These are phyloP conservation scores for Mycena polygramma DNA, from an alignment of 768 basidiomycete genomes.

Conservation along the genomic window DNA sequence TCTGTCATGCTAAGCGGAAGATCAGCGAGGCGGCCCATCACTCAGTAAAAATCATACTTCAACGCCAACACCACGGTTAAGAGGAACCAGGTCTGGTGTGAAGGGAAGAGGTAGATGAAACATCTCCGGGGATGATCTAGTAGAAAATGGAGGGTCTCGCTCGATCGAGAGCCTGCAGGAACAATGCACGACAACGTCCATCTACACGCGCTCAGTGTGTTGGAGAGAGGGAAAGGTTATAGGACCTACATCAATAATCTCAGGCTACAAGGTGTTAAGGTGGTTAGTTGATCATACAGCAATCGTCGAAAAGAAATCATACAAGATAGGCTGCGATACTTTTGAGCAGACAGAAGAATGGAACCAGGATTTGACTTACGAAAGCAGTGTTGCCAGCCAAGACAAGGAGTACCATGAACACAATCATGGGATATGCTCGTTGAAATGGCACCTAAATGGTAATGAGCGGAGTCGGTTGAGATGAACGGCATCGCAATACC, in stretches of 20 bases:
- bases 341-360: conserved; percentile 11
- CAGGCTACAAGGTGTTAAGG: conserved; percentile 59
- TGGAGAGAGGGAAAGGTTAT: background rate
- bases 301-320: conserved; percentile 46
- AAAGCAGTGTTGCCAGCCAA: conserved; percentile 95
- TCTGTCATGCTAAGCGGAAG: conserved; percentile 72
- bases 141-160: conserved; percentile 90
- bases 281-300: background rate
- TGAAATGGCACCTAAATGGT: conserved; percentile 78
- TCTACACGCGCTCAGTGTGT: conserved; percentile 54
- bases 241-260: conserved; percentile 84
- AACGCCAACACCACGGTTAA: conserved; percentile 74
- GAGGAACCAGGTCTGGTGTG: conserved; percentile 95
- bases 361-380: conserved; percentile 65
- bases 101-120: conserved; percentile 91
- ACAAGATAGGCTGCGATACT: conserved; percentile 83
- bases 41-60: conserved; percentile 64
- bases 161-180: conserved; percentile 67
- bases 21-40: background rate
- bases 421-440: conserved; percentile 83
- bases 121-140: conserved; percentile 95
- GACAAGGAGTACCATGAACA: conserved; percentile 79
- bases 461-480: background rate
- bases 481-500: conserved; percentile 41
- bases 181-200: conserved; percentile 80